phyloP scores from a whole-genome alignment of 2,329 filamentous ascomycete genomes.

The Thielaviopsis euricoi region DNA sequence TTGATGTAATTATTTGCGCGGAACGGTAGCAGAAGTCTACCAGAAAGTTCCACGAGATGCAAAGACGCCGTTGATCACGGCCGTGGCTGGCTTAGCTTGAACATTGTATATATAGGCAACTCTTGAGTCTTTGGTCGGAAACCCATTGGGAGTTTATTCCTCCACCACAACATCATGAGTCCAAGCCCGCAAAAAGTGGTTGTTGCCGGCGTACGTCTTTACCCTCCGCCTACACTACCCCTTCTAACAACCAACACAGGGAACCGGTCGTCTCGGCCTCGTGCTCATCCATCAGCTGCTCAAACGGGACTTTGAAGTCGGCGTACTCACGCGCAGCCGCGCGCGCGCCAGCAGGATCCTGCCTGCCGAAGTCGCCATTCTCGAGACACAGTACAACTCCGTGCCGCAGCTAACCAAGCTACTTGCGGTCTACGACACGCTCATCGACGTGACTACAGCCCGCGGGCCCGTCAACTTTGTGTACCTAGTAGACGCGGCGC shows the following conservation, averaged over 20 bases:
- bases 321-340: background rate
- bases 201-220: slow-evolving; percentile 1
- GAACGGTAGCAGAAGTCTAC: background rate
- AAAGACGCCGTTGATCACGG: no score
- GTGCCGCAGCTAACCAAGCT: background rate
- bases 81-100: no score
- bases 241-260: background rate
- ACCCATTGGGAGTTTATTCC: no score
- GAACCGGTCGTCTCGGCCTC: background rate
- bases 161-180: background rate
- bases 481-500: background rate
- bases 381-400: background rate
- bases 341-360: background rate
- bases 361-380: background rate
- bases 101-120: background rate
- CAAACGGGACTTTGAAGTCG: background rate
- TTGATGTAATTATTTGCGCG: background rate
- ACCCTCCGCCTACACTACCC: no score
- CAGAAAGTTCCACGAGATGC: no score
- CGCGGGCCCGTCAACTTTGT: background rate
- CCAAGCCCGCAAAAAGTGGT: background rate
- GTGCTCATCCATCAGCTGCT: background rate
- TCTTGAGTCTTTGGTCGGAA: background rate
- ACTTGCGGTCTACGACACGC: background rate
- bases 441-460: slow-evolving; percentile 1